Conservation (phyloP, 2,329 filamentous ascomycete species). For the Myriosclerotinia curreyana region DNA sequence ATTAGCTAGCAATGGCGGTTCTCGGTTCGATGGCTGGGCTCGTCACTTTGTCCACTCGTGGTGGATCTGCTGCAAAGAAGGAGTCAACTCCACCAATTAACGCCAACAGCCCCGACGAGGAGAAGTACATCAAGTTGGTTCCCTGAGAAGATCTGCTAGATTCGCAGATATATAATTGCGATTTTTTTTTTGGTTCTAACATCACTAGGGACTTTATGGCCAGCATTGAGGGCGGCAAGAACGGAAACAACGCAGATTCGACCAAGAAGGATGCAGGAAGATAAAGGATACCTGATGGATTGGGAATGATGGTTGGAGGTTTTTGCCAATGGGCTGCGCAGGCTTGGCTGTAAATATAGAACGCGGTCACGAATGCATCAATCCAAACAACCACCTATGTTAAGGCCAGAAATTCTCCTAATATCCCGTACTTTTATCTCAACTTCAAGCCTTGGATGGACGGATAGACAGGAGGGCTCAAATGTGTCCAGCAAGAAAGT, state of each 20-base stretch:
- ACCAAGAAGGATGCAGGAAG: slow-evolving; percentile 21
- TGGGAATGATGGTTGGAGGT: background rate
- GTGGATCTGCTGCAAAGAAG: slow-evolving; percentile 33
- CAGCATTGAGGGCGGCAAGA: slow-evolving; percentile 33
- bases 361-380: slow-evolving; percentile 15
- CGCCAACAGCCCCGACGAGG: slow-evolving; percentile 39
- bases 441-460: background rate
- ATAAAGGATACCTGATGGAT: slow-evolving; percentile 17
- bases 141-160: background rate
- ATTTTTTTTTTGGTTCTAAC: background rate
- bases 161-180: background rate
- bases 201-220: slow-evolving; percentile 23
- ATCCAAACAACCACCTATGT: slow-evolving; percentile 6
- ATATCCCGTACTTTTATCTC: background rate
- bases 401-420: background rate
- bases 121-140: slow-evolving; percentile 41
- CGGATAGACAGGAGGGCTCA: background rate
- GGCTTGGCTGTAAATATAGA: slow-evolving; percentile 22
- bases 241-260: slow-evolving; percentile 19
- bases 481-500: background rate
- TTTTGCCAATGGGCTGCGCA: slow-evolving; percentile 11
- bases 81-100: slow-evolving; percentile 39
- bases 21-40: slow-evolving; percentile 33
- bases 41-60: slow-evolving; percentile 28
- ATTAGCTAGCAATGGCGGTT: slow-evolving; percentile 38